A percentile compares a stretch with the other conserved stretches of the same genome.
Conservation (phyloP, 2,329 filamentous ascomycete species). For the Apiospora hydei region DNA sequence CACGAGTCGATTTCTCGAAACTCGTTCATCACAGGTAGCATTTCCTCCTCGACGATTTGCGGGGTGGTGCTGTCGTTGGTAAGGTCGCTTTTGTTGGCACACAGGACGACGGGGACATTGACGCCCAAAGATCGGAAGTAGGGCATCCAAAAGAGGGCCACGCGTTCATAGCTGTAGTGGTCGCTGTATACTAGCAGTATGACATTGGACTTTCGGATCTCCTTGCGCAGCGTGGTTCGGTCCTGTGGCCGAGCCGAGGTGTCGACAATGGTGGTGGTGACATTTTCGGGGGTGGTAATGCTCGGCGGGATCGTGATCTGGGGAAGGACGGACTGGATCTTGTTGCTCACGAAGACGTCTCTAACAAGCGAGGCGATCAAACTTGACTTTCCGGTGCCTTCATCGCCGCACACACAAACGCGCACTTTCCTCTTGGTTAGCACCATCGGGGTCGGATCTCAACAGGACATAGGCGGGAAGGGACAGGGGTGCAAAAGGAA, state of each 20-base stretch:
- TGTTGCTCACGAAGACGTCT: constrained; percentile 93
- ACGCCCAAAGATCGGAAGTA: constrained; percentile 98
- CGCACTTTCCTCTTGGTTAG: constrained; percentile 64
- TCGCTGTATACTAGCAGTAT: constrained; percentile 97
- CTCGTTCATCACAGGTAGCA: constrained; percentile 97
- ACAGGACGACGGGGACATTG: constrained; percentile 95
- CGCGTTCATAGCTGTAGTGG: constrained; percentile 98
- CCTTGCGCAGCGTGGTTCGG: constrained; percentile 85
- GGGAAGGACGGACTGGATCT: constrained; percentile 93
- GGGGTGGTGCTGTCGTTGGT: constrained; percentile 76
- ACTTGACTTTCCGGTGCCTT: constrained; percentile 92
- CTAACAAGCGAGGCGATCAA: constrained; percentile 96
- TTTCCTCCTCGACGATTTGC: constrained; percentile 93
- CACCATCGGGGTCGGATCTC: constrained; percentile 14
- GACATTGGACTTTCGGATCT: constrained; percentile 96
- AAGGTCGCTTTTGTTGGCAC: constrained; percentile 96
- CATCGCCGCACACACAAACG: constrained; percentile 95
- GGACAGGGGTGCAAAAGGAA: constrained; percentile 6
- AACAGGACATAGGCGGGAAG: background rate
- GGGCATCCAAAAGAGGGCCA: constrained; percentile 97
- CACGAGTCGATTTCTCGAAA: constrained; percentile 99
- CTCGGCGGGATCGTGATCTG: constrained; percentile 94
- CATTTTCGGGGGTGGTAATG: constrained; percentile 92
- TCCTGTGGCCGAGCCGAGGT: constrained; percentile 96
- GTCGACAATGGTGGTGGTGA: constrained; percentile 96